Conservation (phyloP, 805 yeast genomes). For the Sugiyamaella smithiae region DNA sequence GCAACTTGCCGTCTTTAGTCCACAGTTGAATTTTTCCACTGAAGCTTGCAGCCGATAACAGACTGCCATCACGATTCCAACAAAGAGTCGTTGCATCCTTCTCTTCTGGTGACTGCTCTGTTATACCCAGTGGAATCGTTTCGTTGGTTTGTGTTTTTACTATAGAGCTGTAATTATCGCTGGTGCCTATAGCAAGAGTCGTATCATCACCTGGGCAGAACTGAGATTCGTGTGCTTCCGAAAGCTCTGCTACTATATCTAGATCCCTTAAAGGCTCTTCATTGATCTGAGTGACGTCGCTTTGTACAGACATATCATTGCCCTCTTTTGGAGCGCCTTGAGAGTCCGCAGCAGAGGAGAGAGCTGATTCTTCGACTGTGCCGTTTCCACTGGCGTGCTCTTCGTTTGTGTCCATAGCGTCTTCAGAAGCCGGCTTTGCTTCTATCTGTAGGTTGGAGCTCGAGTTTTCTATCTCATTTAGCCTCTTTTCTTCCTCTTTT, state of each 20-base stretch:
- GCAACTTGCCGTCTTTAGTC: conserved; percentile 66
- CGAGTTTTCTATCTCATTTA: background rate
- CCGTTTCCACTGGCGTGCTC: too few species aligned
- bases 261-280: conserved; percentile 4
- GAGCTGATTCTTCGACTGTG: background rate
- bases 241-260: background rate
- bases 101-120: conserved; percentile 21
- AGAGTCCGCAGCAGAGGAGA: background rate
- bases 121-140: conserved; percentile 8
- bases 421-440: background rate
- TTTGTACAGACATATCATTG: background rate
- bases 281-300: background rate
- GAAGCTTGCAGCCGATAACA: conserved; percentile 60
- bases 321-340: background rate
- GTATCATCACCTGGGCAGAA: conserved; percentile 11
- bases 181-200: conserved; percentile 15
- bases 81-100: conserved; percentile 32
- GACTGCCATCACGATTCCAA: conserved; percentile 69
- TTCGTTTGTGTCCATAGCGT: background rate
- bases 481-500: background rate
- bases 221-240: conserved; percentile 10
- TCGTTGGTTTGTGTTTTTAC: background rate
- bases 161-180: conserved; percentile 3
- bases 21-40: conserved; percentile 79
- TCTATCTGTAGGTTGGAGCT: background rate